Percentiles rank a stretch among this genome's conserved stretches.
These are phyloP conservation scores for Coniferiporia weirii DNA, from an alignment of 1,284 basidiomycete species.

Conservation along the genomic window DNA sequence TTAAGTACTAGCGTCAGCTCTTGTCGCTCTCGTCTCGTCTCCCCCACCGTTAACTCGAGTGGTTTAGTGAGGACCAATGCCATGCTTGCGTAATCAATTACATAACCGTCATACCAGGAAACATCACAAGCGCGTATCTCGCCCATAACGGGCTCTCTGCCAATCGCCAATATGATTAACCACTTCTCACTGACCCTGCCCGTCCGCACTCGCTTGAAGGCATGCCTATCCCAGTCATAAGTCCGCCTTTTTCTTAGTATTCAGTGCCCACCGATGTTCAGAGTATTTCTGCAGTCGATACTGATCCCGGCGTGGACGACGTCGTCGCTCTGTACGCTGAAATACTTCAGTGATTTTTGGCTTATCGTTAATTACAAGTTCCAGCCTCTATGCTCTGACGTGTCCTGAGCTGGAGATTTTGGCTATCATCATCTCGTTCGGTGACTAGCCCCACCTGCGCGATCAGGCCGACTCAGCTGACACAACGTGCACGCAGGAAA, in stretches of 20 bases:
- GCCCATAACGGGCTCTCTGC: too few relatives aligned
- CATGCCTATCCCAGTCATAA: slow-evolving; percentile 19
- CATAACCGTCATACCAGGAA: too few relatives aligned
- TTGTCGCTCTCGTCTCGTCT: too few relatives aligned
- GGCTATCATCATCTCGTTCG: slow-evolving; percentile 74
- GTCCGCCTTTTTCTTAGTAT: background rate
- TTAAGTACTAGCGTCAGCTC: too few relatives aligned
- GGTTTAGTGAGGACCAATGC: too few relatives aligned
- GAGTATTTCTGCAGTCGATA: slow-evolving; percentile 52
- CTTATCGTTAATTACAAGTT: slow-evolving; percentile 2
- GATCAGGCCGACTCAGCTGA: slow-evolving; percentile 1
- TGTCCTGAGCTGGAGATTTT: slow-evolving; percentile 76
- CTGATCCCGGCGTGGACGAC: slow-evolving; percentile 92
- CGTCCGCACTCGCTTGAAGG: background rate
- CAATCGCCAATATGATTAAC: background rate
- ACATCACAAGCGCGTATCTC: too few relatives aligned
- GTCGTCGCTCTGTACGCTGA: slow-evolving; percentile 57
- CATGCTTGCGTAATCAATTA: too few relatives aligned
- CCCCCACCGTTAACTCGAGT: too few relatives aligned
- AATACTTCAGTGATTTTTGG: slow-evolving; percentile 18
- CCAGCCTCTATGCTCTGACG: slow-evolving; percentile 59
- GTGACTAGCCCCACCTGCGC: slow-evolving; percentile 35
- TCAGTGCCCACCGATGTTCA: background rate
- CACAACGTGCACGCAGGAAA: slow-evolving; percentile 57
- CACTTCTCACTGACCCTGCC: background rate